Evolutionary conservation across 495 filamentous ascomycete species (phyloP).

Genomic region (Penicillium malachiteum): DNA sequence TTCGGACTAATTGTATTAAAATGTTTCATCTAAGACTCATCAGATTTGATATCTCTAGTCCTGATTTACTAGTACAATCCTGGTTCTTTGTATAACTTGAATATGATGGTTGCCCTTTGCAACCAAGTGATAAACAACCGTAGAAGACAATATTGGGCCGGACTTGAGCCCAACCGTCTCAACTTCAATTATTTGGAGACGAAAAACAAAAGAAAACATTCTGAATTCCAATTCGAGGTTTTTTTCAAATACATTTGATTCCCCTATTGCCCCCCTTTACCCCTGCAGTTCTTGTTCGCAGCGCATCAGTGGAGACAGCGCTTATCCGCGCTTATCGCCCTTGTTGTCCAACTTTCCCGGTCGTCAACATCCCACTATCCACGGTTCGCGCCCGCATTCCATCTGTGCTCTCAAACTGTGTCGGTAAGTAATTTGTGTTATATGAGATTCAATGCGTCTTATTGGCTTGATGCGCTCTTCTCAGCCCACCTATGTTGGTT

Average conservation of each 20-base stretch:
- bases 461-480: background rate
- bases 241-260: background rate
- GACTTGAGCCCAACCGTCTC: constrained; percentile 17
- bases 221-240: background rate
- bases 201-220: background rate
- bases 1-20: no score
- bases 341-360: constrained; percentile 28
- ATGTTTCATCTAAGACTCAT: no score
- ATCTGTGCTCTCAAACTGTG: background rate
- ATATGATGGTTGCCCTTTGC: constrained; percentile 25
- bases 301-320: constrained; percentile 23
- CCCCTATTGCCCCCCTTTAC: background rate
- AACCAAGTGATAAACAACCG: constrained; percentile 23
- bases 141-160: constrained; percentile 15
- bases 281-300: constrained; percentile 7
- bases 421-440: constrained; percentile 10
- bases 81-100: no score
- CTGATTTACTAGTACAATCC: no score
- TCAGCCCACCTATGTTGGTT: background rate
- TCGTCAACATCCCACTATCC: constrained; percentile 28
- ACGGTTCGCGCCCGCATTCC: constrained; percentile 9
- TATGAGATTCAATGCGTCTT: background rate
- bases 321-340: constrained; percentile 38
- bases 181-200: background rate
- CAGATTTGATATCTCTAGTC: no score